A percentile compares a stretch with the other conserved stretches of the same genome.
These are phyloP conservation scores for Gentiana dahurica DNA, from an alignment of 257 asterid species.

Conservation along the genomic window DNA sequence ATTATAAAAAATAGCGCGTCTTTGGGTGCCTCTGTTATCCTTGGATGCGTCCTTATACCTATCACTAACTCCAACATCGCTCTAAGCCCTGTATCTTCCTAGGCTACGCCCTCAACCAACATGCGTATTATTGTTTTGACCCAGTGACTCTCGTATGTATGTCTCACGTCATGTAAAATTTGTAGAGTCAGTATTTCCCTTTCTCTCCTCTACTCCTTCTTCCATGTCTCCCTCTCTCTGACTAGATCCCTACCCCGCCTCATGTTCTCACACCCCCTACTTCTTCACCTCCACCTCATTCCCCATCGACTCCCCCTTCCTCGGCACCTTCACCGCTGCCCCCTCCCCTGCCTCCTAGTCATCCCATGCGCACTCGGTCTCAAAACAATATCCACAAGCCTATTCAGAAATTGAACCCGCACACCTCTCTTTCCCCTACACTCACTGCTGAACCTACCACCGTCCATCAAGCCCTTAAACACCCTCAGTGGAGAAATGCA, in stretches of 20 bases:
- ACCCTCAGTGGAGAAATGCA: neutral
- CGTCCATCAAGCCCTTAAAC: neutral
- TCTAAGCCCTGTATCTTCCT: constrained; percentile 7
- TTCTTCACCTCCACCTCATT: neutral
- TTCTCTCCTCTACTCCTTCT: neutral
- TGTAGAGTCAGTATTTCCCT: neutral
- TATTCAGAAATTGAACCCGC: neutral
- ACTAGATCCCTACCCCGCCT: neutral
- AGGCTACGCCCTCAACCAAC: constrained; percentile 1
- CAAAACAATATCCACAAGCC: neutral
- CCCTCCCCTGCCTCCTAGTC: neutral
- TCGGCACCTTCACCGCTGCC: neutral
- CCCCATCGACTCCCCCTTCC: too few relatives aligned
- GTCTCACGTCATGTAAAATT: constrained; percentile 1
- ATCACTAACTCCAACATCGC: neutral
- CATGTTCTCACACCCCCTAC: too few relatives aligned
- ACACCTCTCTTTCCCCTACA: neutral
- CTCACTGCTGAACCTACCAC: neutral
- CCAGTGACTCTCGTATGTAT: neutral
- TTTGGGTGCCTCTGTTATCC: constrained; percentile 11
- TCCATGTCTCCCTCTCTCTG: neutral
- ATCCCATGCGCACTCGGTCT: neutral
- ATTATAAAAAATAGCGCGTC: neutral
- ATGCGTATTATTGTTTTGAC: constrained; percentile 3
- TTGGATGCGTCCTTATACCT: neutral